phyloP scores from a whole-genome alignment of 1,284 basidiomycete species.

The Irpex sp. region DNA sequence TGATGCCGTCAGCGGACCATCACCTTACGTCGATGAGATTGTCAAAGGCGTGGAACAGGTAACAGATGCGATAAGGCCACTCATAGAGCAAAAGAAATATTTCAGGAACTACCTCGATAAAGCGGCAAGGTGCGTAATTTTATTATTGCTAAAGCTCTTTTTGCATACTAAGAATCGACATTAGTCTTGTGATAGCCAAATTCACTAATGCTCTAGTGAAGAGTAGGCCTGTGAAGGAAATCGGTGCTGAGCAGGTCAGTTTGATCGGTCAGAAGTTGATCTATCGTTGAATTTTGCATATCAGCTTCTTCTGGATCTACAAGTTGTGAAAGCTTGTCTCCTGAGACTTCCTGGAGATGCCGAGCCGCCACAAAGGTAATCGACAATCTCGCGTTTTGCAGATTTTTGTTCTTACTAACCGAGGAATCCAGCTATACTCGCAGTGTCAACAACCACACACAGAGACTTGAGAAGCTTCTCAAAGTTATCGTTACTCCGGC shows the following conservation, averaged over 20 bases:
- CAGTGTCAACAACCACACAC: slow-evolving; percentile 76
- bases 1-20: slow-evolving; percentile 84
- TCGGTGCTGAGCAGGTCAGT: slow-evolving; percentile 87
- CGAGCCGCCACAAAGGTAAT: slow-evolving; percentile 54
- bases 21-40: slow-evolving; percentile 76
- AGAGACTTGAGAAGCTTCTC: slow-evolving; percentile 83
- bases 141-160: slow-evolving; percentile 1
- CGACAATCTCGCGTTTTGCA: not conserved
- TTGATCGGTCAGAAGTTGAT: slow-evolving; percentile 11
- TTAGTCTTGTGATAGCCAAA: slow-evolving; percentile 75
- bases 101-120: slow-evolving; percentile 90
- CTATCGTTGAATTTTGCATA: not conserved
- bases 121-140: slow-evolving; percentile 63
- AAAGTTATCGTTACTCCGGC: slow-evolving; percentile 93
- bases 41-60: slow-evolving; percentile 63
- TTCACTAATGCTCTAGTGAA: slow-evolving; percentile 87
- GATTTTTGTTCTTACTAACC: slow-evolving; percentile 8
- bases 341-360: slow-evolving; percentile 77
- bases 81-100: slow-evolving; percentile 92
- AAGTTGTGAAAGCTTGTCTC: slow-evolving; percentile 80
- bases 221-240: slow-evolving; percentile 84
- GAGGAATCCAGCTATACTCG: slow-evolving; percentile 64
- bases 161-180: not conserved
- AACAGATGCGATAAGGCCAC: slow-evolving; percentile 61
- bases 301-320: slow-evolving; percentile 90